Evolutionary conservation across 2,329 filamentous ascomycete genomes (phyloP).

Genomic region (Fusarium mundagurra): DNA sequence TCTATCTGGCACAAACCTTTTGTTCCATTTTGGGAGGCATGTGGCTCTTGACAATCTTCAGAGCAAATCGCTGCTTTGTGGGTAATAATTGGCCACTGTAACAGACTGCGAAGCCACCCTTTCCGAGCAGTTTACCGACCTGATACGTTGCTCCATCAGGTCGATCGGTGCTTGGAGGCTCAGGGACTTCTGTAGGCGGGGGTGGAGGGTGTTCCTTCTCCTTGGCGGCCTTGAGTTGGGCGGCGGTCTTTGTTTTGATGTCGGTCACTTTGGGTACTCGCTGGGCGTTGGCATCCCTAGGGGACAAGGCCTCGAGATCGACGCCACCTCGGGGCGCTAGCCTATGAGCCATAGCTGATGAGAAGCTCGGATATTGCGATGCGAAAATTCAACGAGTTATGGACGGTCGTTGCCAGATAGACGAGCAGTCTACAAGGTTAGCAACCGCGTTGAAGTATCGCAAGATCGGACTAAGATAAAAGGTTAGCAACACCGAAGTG

Average conservation of each 20-base stretch:
- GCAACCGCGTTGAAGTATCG: constrained; percentile 28
- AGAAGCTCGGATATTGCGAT: neutral
- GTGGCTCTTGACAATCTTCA: constrained; percentile 85
- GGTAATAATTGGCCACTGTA: constrained; percentile 76
- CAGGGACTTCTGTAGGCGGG: constrained; percentile 67
- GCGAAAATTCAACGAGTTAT: neutral
- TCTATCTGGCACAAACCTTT: constrained; percentile 66
- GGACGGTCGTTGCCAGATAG: constrained; percentile 1
- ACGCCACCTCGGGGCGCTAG: constrained; percentile 59
- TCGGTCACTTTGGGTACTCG: constrained; percentile 60
- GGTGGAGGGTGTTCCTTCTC: constrained; percentile 75
- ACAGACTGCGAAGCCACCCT: constrained; percentile 85
- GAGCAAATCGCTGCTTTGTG: constrained; percentile 73
- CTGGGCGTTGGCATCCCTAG: constrained; percentile 71
- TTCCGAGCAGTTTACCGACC: constrained; percentile 78
- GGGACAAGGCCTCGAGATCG: constrained; percentile 72
- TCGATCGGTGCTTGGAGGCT: constrained; percentile 74
- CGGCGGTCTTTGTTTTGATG: constrained; percentile 62
- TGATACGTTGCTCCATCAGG: constrained; percentile 77
- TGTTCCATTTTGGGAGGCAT: constrained; percentile 87
- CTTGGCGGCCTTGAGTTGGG: constrained; percentile 64
- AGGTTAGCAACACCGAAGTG: constrained; percentile 6
- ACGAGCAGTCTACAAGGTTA: constrained; percentile 23
- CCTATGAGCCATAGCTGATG: constrained; percentile 57
- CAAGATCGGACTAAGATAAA: constrained; percentile 17